Conservation (phyloP, 495 filamentous ascomycete genomes). For the Neurospora discreta region DNA sequence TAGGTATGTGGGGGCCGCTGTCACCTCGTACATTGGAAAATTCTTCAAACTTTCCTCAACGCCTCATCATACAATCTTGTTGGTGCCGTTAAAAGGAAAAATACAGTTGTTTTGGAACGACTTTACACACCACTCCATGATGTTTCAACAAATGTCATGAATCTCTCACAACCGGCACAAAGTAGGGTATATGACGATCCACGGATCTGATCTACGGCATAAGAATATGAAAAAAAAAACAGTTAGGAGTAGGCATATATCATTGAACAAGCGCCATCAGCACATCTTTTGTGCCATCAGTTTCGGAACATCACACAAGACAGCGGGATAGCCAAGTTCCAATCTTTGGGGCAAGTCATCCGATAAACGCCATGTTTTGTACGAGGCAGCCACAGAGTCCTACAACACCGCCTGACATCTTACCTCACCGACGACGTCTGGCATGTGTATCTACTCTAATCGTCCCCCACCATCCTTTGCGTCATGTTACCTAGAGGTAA, state of each 20-base stretch:
- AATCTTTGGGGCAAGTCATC: not conserved
- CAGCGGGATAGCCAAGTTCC: not conserved
- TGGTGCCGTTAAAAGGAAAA: not conserved
- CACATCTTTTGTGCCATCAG: not conserved
- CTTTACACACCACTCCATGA: not conserved
- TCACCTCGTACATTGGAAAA: not conserved
- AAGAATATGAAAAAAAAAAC: not conserved
- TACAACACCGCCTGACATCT: not conserved
- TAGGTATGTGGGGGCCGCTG: not conserved
- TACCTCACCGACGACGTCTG: not conserved
- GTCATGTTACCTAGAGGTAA: too few relatives aligned
- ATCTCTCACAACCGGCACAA: not conserved
- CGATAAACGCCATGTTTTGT: not conserved
- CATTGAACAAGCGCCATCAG: not conserved
- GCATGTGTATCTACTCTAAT: not conserved
- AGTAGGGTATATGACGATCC: not conserved
- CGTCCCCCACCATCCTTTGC: too few relatives aligned
- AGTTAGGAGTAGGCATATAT: not conserved
- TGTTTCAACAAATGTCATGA: not conserved
- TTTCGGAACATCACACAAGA: not conserved
- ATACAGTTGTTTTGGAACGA: not conserved
- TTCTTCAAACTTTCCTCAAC: not conserved
- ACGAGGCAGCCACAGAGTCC: not conserved
- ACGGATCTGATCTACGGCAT: not conserved
- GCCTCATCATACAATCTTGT: not conserved